These are phyloP conservation scores for Penicillium maclennaniae DNA, from an alignment of 495 filamentous ascomycete species.

Conservation along the genomic window DNA sequence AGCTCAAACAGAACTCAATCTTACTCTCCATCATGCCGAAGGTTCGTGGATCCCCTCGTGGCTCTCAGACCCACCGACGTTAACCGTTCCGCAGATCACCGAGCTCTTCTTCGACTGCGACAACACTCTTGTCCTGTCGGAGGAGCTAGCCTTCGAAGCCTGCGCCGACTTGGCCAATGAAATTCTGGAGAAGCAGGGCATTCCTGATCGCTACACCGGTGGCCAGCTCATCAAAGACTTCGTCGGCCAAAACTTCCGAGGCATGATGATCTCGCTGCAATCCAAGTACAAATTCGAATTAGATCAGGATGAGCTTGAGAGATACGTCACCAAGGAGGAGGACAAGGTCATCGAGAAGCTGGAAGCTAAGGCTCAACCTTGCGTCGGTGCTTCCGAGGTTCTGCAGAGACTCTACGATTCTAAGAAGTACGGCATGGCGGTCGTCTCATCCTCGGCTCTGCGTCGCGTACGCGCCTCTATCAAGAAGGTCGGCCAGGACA, in stretches of 20 bases:
- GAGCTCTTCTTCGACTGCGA: conserved; percentile 94
- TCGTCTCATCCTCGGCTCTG: conserved; percentile 77
- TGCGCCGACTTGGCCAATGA: conserved; percentile 92
- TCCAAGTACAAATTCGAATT: conserved; percentile 72
- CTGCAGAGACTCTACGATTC: conserved; percentile 59
- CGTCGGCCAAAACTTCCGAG: conserved; percentile 94
- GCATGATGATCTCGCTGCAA: conserved; percentile 76
- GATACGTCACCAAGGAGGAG: conserved; percentile 75
- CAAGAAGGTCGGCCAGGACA: conserved; percentile 74
- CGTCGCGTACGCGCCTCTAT: conserved; percentile 75
- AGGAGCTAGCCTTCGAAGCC: conserved; percentile 88
- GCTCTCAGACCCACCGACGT: conserved; percentile 9
- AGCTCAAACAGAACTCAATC: conserved; percentile 2
- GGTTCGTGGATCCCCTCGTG: conserved; percentile 22
- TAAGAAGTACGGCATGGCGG: conserved; percentile 71
- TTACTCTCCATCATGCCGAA: conserved; percentile 43
- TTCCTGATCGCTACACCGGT: conserved; percentile 73
- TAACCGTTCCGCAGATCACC: conserved; percentile 55
- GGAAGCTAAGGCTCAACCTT: conserved; percentile 62
- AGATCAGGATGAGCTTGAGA: conserved; percentile 62
- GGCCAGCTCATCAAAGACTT: conserved; percentile 78
- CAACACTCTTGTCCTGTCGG: conserved; percentile 94
- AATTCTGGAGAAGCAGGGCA: conserved; percentile 65
- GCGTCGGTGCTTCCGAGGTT: conserved; percentile 66
- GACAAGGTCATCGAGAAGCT: conserved; percentile 82